Evolutionary conservation across 2,329 filamentous ascomycete species (phyloP), one percentile per base, ranked within the genome.

Genomic region (Trichoderma sp.): DNA sequence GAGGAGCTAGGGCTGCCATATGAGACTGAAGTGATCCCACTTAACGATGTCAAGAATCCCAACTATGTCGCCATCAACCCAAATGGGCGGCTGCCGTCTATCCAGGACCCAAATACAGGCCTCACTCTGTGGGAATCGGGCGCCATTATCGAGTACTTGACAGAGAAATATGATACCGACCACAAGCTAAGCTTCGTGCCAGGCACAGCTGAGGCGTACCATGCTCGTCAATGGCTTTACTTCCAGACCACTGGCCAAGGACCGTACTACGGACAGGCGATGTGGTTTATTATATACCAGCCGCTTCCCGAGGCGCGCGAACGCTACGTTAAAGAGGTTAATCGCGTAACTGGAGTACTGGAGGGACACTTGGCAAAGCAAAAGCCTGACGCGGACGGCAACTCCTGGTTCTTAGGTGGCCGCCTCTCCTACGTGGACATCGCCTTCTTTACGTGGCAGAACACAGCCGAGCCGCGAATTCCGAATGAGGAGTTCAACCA

Each of bases 191-290:
- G 77, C 5, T 71, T 71, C 35, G 78, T 78, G 60, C 71, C 76
- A n/a, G 76, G 75, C 6, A 74, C 71, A 21, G 75, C 76, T n/a
- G 83, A 84, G 33, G 81, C 81, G 71, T 83, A 80, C 77, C 76
- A 76, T 4, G 73, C 81, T 62, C 83, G 82, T 77, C 83, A 85
- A 78, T 84, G 81, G 75, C 78, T 84, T 12, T 79, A 82, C 78
- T 85, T 85, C 75, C 84, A 85, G 67, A 82, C 82, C 77, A 85
- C 83, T 18, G 84, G 84, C 16, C 84, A 82, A 78, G 84, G 84
- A 0, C 84, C 84, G 2, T 85, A 85, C 75, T 85, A 78, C 63
- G 83, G 83, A 62, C 83, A 82, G 78, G 78, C 77, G 24, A 75
- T 78, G 8, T 84, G 83, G 82, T 84, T 83, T 45, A 71, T 71